phyloP scores from a whole-genome alignment of 331 rosid genomes.

The Rhamnella rubrinervis region DNA sequence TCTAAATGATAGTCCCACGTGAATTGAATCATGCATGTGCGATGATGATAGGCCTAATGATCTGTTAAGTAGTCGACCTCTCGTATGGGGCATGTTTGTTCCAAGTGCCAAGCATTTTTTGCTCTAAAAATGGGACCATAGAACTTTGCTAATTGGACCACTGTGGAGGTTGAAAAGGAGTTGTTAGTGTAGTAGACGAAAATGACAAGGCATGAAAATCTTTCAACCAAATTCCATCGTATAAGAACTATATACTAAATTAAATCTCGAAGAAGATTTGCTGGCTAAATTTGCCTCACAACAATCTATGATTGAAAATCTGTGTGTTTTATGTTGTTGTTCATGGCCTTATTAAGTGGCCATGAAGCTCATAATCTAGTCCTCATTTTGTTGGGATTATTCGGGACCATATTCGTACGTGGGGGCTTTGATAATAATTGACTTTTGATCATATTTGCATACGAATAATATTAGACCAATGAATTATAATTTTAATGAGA shows the following conservation, averaged over 20 bases:
- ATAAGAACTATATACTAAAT: neutral
- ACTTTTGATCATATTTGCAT: no score
- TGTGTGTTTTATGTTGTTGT: no score
- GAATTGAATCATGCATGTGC: conserved; percentile 41
- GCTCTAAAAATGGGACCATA: conserved; percentile 38
- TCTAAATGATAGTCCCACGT: conserved; percentile 17
- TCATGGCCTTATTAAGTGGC: no score
- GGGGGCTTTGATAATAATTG: no score
- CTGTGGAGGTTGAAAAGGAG: conserved; percentile 33
- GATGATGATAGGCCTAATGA: conserved; percentile 32
- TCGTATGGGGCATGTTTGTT: conserved; percentile 37
- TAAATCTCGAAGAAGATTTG: no score
- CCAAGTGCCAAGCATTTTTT: conserved; percentile 18
- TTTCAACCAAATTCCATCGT: conserved; percentile 43
- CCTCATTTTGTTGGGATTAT: no score
- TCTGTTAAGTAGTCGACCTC: conserved; percentile 33
- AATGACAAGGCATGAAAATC: conserved; percentile 56
- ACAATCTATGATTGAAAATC: no score
- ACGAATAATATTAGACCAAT: no score
- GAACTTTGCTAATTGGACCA: conserved; percentile 41
- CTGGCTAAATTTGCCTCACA: no score
- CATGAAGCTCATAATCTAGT: no score
- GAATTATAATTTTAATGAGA: no score
- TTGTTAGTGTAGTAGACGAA: conserved; percentile 46
- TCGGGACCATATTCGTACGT: no score